Percentiles rank a stretch among this genome's conserved stretches.
Evolutionary conservation across 1,284 basidiomycete genomes (phyloP).

Genomic region (Blastosporella zonata): DNA sequence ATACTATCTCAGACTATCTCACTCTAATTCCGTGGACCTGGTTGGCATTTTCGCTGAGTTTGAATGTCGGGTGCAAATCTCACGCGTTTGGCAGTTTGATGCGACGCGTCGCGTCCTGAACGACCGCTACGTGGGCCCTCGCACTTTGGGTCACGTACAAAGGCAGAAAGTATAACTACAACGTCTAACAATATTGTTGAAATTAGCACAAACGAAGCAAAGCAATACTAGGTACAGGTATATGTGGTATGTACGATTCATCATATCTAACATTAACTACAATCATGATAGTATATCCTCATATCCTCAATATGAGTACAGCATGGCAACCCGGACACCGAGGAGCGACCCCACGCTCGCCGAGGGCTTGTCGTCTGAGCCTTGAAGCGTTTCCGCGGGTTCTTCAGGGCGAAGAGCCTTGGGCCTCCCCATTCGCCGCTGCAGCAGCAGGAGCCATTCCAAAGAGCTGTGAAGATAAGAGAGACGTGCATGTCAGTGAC

Average conservation of each 20-base stretch:
- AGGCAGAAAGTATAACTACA: too few species aligned
- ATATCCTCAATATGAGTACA: neutral
- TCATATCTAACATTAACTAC: neutral
- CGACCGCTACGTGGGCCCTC: too few species aligned
- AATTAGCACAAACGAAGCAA: too few species aligned
- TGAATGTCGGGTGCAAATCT: neutral
- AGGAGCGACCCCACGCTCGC: constrained; percentile 2
- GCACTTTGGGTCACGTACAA: too few species aligned
- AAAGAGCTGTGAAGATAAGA: constrained; percentile 25
- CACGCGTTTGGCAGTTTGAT: neutral
- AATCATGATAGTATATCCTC: neutral
- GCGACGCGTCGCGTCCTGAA: neutral
- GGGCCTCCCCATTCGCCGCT: constrained; percentile 1
- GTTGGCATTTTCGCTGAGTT: neutral
- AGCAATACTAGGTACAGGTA: neutral
- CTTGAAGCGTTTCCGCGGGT: neutral
- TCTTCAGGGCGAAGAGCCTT: constrained; percentile 3
- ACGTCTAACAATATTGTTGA: too few species aligned
- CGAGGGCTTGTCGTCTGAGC: neutral
- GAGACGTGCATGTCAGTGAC: neutral
- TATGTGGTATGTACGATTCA: neutral
- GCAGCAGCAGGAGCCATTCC: constrained; percentile 24
- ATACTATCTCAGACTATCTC: too few species aligned
- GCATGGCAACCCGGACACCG: neutral
- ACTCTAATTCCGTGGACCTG: too few species aligned